phyloP scores from a whole-genome alignment of 345 rosid species.

The Anacardium occidentale region DNA sequence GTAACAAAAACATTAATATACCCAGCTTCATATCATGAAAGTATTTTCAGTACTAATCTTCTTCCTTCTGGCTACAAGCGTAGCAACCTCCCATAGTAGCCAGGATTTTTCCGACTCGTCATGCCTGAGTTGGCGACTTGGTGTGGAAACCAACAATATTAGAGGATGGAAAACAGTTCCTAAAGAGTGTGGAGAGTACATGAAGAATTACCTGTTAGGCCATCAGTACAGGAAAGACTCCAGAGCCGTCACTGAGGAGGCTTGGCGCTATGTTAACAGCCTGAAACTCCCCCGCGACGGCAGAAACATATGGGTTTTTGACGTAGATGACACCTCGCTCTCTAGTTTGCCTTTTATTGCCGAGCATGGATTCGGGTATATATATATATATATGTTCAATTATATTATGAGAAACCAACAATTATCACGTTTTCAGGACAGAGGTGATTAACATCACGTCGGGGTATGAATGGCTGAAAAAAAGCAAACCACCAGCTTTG shows the following conservation, averaged over 20 bases:
- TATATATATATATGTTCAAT: too few relatives aligned
- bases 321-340: slow-evolving; percentile 43
- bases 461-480: slow-evolving; percentile 32
- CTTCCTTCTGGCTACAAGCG: slow-evolving; percentile 5
- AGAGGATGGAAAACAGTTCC: slow-evolving; percentile 50
- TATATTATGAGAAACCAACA: too few relatives aligned
- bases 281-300: slow-evolving; percentile 33
- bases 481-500: slow-evolving; percentile 37
- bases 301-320: slow-evolving; percentile 46
- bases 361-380: slow-evolving; percentile 38
- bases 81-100: slow-evolving; percentile 16
- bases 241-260: slow-evolving; percentile 34
- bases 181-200: slow-evolving; percentile 38
- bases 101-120: slow-evolving; percentile 20
- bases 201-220: slow-evolving; percentile 52
- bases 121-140: slow-evolving; percentile 65
- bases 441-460: slow-evolving; percentile 23
- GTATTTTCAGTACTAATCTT: too few relatives aligned
- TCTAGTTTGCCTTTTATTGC: slow-evolving; percentile 40
- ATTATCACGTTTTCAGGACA: too few relatives aligned
- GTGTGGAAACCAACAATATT: slow-evolving; percentile 58
- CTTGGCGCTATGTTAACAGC: slow-evolving; percentile 35
- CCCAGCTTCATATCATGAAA: too few relatives aligned
- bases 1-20: too few relatives aligned
- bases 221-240: slow-evolving; percentile 49